These are phyloP conservation scores for Globisporangium acanthophoron DNA, from an alignment of 352 stramenopile genomes.

Conservation along the genomic window DNA sequence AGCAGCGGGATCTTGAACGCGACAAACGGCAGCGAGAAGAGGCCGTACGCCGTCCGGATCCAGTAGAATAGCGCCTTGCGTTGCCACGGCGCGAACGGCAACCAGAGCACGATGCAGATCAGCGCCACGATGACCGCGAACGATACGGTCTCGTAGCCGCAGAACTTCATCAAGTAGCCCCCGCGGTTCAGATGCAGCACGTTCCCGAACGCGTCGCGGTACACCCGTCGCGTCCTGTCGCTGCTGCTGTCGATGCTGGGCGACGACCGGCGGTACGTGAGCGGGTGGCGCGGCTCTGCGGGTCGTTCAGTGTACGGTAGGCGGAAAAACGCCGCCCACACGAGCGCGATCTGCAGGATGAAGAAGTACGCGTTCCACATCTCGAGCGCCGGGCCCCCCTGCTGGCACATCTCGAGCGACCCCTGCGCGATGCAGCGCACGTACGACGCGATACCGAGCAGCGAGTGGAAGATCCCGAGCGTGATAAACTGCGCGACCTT, in stretches of 20 bases:
- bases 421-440: conserved; percentile 66
- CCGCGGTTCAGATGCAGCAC: conserved; percentile 71
- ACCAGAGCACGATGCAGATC: conserved; percentile 48
- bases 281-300: conserved; percentile 37
- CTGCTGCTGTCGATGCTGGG: conserved; percentile 8
- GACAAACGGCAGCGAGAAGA: conserved; percentile 85
- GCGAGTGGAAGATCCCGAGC: conserved; percentile 67
- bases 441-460: conserved; percentile 60
- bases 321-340: conserved; percentile 83
- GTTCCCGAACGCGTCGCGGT: conserved; percentile 80
- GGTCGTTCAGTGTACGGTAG: conserved; percentile 76
- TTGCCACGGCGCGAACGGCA: conserved; percentile 74
- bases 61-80: conserved; percentile 83
- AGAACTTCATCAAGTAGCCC: conserved; percentile 85
- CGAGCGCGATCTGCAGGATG: conserved; percentile 73
- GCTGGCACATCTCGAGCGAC: conserved; percentile 51
- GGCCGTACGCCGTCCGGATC: conserved; percentile 79
- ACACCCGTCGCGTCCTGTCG: conserved; percentile 25
- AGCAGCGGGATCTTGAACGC: conserved; percentile 85
- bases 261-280: conserved; percentile 50
- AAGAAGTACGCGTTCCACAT: conserved; percentile 79
- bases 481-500: conserved; percentile 89
- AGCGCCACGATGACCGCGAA: conserved; percentile 72
- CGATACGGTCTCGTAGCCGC: conserved; percentile 78
- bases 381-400: conserved; percentile 47